Evolutionary conservation across 75 land plant species (phyloP), one percentile per base, ranked within the genome.

Genomic region (Pinus tabuliformis): DNA sequence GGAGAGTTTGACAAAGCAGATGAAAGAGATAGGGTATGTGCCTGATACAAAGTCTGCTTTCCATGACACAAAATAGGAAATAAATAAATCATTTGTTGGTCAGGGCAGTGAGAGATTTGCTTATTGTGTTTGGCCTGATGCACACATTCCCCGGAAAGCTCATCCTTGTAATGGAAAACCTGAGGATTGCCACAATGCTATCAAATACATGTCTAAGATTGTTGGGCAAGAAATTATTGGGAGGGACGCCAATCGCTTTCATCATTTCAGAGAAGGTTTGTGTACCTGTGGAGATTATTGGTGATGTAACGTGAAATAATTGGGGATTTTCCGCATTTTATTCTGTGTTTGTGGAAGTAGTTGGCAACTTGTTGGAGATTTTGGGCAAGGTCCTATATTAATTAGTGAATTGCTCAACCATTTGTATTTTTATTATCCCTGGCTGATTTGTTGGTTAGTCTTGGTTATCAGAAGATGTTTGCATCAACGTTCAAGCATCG

Each of bases 111-210:
- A 91, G 73, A 85, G 78, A 76, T 85, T 90, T 58, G 90, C 12
- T 86, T 1, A 86, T 90, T 14, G 88, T 86, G 3, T 91, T 86
- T 81, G 93, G 82, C 16, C 73, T 91, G 64, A 83, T 91, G 12
- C 80, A 77, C 42, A 90, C 92, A 18, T 92, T 92, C 58, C 83
- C 83, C 14, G 93, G 98, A 7, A 83, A 85, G 3, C 85, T 93
- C 24, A 90, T 87, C 18, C 83, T 89, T 42, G 93, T 89, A 54
- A 88, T 76, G 83, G 88, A 91, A 65, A 88, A 88, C 42, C 82
- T 88, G n/a, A 28, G 8, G 86, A 88, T 59, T 91, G 93, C 62
- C 93, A 88, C 57, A 76, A 68, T 28, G 88, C 75, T 21, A 33
- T 33, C 33, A 33, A 33, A 33, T 33, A 33, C 33, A 33, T 33